A percentile compares a stretch with the other conserved stretches of the same genome.
Evolutionary conservation across 805 yeast species (phyloP).

Genomic region (Helenozyma rhizophorensis): DNA sequence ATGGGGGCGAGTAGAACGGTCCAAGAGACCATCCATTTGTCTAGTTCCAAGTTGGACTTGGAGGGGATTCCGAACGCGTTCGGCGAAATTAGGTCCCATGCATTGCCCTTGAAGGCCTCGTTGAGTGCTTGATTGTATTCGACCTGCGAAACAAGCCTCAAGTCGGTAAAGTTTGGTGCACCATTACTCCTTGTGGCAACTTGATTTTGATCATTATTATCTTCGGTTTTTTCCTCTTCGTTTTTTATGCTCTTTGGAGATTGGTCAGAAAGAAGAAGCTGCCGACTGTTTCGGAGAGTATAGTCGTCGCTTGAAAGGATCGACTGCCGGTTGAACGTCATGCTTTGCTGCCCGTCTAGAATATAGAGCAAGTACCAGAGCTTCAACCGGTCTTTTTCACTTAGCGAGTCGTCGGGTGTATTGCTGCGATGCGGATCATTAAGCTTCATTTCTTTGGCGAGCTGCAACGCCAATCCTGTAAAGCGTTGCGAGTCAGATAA

Average conservation of each 20-base stretch:
- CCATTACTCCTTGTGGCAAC: not conserved
- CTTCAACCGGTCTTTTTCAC: constrained; percentile 42
- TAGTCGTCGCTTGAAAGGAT: constrained; percentile 47
- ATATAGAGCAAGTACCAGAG: constrained; percentile 65
- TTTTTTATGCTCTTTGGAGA: constrained; percentile 1
- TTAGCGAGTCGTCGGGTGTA: constrained; percentile 1
- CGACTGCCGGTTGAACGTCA: constrained; percentile 55
- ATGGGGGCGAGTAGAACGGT: constrained; percentile 63
- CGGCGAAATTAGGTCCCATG: constrained; percentile 60
- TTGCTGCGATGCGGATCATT: constrained; percentile 18
- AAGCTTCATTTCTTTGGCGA: constrained; percentile 52
- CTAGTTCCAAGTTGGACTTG: constrained; percentile 60
- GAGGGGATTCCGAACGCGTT: constrained; percentile 65
- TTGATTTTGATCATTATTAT: not conserved
- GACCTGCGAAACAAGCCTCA: constrained; percentile 62
- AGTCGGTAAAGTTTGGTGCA: constrained; percentile 33
- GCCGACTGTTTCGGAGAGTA: constrained; percentile 39
- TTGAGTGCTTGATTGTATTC: constrained; percentile 62
- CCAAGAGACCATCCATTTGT: constrained; percentile 81
- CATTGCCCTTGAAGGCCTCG: constrained; percentile 52
- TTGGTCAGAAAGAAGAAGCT: constrained; percentile 24
- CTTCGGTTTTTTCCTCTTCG: not conserved
- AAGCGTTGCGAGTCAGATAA: constrained; percentile 60
- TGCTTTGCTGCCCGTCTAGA: constrained; percentile 65
- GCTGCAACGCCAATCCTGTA: constrained; percentile 63